Evolutionary conservation across 345 rosid genomes (phyloP), one percentile per base, ranked within the genome.

Genomic region (Euphorbia lathyris): DNA sequence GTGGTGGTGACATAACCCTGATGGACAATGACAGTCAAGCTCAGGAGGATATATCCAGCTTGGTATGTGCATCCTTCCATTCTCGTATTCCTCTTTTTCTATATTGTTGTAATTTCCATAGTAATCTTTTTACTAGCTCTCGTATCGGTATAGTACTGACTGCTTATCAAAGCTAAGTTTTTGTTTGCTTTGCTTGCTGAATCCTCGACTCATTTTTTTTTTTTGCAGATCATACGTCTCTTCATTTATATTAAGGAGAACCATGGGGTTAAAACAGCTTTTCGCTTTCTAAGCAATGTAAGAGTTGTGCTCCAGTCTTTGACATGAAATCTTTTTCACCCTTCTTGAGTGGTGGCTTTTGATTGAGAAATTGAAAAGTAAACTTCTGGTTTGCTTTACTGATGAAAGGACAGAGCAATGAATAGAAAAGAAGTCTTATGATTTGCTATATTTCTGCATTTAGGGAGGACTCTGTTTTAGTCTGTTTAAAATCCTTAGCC

Each of bases 281-380:
- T 95, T 77, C 90, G 84, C 82, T 95, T 95, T 80, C 73, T 95
- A 79, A 86, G 89, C 83, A 85, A 87, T 81, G 99, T 95, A 86
- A 42, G 88, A 19, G 58, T 77, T 72, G 0, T 58, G 52, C 58
- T 75, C 69, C 65, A 61, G 64, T 59, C 61, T 57, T 58, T 32
- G 27, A 7, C 20, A 20, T 20, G 11, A 11, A 36, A 4, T 34
- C 19, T 61, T 57, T 58, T 42, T 58, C 22, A 58, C 43, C 7
- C 26, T 58, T 19, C 10, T 42, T 40, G 38, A 27, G 19, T 9
- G 7, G 19, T 30, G 30, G n/a, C 7, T 50, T 48, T 19, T 66
- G 51, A 38, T 34, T 51, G 13, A 53, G 47, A 52, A 45, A 67
- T 59, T 7, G 32, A 13, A 20, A 63, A 23, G 5, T 63, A 42